phyloP scores from a whole-genome alignment of 805 yeast species.

The Lachancea thermotolerans region DNA sequence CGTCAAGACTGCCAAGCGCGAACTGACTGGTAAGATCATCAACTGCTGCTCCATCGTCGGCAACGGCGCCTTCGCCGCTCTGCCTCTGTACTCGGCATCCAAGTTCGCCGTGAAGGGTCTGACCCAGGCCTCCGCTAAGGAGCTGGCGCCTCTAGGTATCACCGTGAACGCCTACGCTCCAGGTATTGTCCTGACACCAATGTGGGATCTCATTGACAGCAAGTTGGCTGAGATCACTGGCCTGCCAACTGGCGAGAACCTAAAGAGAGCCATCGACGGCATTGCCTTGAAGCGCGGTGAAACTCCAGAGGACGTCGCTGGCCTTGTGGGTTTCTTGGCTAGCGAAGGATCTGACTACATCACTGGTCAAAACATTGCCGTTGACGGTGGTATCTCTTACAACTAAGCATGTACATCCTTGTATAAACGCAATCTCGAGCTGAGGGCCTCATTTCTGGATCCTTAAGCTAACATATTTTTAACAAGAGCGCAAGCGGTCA shows the following conservation, averaged over 20 bases:
- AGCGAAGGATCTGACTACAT: conserved; percentile 32
- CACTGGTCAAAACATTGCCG: conserved; percentile 32
- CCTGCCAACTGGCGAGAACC: conserved; percentile 24
- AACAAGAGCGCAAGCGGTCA: too few species aligned
- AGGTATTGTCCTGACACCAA: conserved; percentile 37
- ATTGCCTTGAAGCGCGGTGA: conserved; percentile 34
- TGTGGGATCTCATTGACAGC: conserved; percentile 31
- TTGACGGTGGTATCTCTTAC: conserved; percentile 34
- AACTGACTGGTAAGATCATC: conserved; percentile 35
- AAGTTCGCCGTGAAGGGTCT: conserved; percentile 35
- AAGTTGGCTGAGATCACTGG: conserved; percentile 23
- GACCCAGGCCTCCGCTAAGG: conserved; percentile 35
- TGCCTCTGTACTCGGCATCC: conserved; percentile 32
- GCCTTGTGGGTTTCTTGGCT: conserved; percentile 32
- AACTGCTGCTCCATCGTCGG: conserved; percentile 35
- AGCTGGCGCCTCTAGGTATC: conserved; percentile 32
- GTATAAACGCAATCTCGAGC: background rate
- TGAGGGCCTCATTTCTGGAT: background rate
- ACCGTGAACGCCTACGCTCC: conserved; percentile 37
- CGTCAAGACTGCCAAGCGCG: conserved; percentile 2
- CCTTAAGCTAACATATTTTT: background rate
- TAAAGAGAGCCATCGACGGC: conserved; percentile 20
- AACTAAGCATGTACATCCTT: background rate
- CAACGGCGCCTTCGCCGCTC: conserved; percentile 27
- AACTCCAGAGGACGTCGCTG: conserved; percentile 34